Evolutionary conservation across 371 early-diverging fungal species (phyloP).

Genomic region (Umbelopsis sp.): DNA sequence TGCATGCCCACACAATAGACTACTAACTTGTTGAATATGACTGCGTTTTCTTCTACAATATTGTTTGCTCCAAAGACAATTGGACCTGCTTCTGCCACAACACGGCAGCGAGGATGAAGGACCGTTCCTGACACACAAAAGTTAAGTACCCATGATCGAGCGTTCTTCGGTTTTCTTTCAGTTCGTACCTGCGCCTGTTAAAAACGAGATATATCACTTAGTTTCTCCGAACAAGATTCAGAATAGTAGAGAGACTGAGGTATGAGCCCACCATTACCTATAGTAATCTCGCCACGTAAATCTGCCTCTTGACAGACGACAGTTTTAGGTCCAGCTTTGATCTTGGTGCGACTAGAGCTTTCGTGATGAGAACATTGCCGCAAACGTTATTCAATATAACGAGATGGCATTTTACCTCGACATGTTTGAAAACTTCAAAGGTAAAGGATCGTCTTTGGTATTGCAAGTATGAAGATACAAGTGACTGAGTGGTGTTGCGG

Average conservation of each 20-base stretch:
- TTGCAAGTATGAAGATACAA: too few species aligned
- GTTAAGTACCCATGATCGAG: neutral
- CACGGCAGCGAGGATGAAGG: conserved; percentile 74
- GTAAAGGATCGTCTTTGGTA: too few species aligned
- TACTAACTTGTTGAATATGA: conserved; percentile 73
- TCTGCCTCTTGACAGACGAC: conserved; percentile 73
- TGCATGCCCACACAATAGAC: neutral
- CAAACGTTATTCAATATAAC: conserved; percentile 17
- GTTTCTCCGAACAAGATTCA: neutral
- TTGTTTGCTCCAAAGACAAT: conserved; percentile 77
- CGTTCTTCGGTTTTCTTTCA: neutral
- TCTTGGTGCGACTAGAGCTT: conserved; percentile 21
- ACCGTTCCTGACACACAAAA: conserved; percentile 56
- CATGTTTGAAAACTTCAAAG: neutral
- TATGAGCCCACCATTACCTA: conserved; percentile 45
- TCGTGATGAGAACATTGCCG: conserved; percentile 21
- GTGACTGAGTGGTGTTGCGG: neutral
- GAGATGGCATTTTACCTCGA: conserved; percentile 22
- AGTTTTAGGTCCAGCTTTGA: conserved; percentile 55
- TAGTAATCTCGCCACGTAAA: conserved; percentile 60
- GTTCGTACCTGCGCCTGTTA: conserved; percentile 25
- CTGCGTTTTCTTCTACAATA: conserved; percentile 76
- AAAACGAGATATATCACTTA: neutral
- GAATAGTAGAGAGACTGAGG: neutral
- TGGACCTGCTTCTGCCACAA: conserved; percentile 72